Base-by-base conservation (phyloP, 768 basidiomycete species). In the Tylopilus balloui region DNA sequence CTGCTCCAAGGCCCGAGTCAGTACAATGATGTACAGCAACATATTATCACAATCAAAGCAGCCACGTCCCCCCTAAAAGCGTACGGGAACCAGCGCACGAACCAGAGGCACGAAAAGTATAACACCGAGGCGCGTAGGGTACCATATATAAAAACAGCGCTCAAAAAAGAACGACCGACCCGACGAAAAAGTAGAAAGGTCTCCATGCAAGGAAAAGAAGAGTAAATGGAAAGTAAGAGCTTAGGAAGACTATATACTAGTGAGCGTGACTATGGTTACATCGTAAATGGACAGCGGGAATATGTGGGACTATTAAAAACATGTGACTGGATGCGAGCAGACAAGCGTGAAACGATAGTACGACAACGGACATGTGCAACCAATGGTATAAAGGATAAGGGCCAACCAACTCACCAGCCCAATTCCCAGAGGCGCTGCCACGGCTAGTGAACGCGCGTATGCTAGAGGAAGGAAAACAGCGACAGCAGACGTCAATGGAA, bases 201-300 rank as follows among this genome's bases (percentile, higher is more conserved):
- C 7, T 34, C 35, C 39, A 6, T 28, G 39, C n/a, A 48, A 47
- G 23, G 35, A 45, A 57, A n/a, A 23, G 6, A 21, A 21, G 29
- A 17, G 14, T 14, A n/a, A n/a, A 32, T n/a, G n/a, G n/a, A n/a
- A n/a, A n/a, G n/a, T n/a, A n/a, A n/a, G n/a, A n/a, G n/a, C 32
- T n/a, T 60, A 60, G 19, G 32, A 47, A 31, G 52, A 61, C 45
- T 64, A 64, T 63, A 64, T 61, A 64, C 62, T 64, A 67, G 34
- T 35, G 49, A 45, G 62, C 24, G 55, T 41, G 46, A 67, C 67
- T 67, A 68, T 25, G 58, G 46, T 57, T 67, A 67, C 65, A 67
- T 45, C 55, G 60, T 69, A 68, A 62, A 54, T 68, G 58, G 54
- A 67, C 60, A 64, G 52, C 54, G 54, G 51, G 44, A 49, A 55